These are phyloP conservation scores for Rosa lucieae DNA, from an alignment of 306 rosid species.

Conservation along the genomic window DNA sequence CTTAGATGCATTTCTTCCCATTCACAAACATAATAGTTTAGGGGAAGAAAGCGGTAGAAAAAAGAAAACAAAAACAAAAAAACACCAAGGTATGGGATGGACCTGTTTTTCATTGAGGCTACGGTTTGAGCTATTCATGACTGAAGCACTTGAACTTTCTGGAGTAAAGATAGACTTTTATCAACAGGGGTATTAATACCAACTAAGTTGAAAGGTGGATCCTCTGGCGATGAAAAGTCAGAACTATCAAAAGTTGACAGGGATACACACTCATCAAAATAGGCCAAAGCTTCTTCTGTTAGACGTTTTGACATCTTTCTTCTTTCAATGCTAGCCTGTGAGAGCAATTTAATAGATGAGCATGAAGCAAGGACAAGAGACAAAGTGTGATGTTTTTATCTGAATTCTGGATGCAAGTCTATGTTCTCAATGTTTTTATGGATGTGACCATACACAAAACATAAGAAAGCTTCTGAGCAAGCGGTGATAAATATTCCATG, in stretches of 20 bases:
- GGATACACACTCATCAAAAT: slow-evolving; percentile 92
- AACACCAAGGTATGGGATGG: background rate
- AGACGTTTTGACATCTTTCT: slow-evolving; percentile 87
- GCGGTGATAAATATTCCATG: background rate
- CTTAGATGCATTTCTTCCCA: background rate
- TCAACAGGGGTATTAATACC: slow-evolving; percentile 43
- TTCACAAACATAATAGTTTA: background rate
- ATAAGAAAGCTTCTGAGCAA: background rate
- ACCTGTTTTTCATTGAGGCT: slow-evolving; percentile 33
- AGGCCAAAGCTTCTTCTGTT: slow-evolving; percentile 86
- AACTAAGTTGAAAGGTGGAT: slow-evolving; percentile 53
- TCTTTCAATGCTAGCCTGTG: slow-evolving; percentile 88
- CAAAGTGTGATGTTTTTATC: slow-evolving; percentile 6
- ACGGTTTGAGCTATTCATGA: slow-evolving; percentile 22
- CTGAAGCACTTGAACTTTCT: slow-evolving; percentile 53
- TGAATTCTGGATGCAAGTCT: background rate
- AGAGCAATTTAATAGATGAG: slow-evolving; percentile 17
- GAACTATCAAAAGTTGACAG: slow-evolving; percentile 94
- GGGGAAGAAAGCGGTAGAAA: background rate
- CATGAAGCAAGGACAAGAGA: slow-evolving; percentile 7
- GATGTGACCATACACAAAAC: background rate
- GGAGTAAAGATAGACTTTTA: slow-evolving; percentile 31
- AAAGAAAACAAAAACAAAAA: background rate
- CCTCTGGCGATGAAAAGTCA: slow-evolving; percentile 90
- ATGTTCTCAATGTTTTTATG: background rate